phyloP scores from a whole-genome alignment of 768 basidiomycete species.

The Mycena chlorophos region DNA sequence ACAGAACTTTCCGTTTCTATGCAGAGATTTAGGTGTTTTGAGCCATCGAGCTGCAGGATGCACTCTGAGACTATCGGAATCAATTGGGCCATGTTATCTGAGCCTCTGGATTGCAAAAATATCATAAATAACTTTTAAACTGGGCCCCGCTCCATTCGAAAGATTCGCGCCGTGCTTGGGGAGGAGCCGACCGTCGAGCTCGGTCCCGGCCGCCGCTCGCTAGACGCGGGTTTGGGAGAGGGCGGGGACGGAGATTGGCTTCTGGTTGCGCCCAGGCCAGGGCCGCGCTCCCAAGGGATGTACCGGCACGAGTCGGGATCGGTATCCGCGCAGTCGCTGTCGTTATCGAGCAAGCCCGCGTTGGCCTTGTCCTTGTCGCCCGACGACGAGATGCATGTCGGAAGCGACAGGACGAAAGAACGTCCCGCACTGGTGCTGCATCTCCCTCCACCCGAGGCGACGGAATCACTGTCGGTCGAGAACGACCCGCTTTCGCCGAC shows the following conservation, averaged over 20 bases:
- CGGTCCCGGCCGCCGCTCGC: background rate
- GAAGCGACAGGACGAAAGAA: no score
- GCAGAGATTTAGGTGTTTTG: no score
- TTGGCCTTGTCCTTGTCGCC: no score
- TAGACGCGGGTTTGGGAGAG: no score
- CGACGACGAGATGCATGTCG: no score
- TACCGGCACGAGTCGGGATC: background rate
- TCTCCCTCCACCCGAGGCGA: background rate
- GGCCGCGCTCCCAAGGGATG: background rate
- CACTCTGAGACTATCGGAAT: no score
- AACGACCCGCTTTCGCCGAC: background rate
- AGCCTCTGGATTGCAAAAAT: no score
- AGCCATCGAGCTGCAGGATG: no score
- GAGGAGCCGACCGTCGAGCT: conserved; percentile 3
- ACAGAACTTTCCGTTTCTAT: background rate
- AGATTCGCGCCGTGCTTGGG: background rate
- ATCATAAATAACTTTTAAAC: no score
- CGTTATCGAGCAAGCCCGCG: background rate
- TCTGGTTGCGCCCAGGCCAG: no score
- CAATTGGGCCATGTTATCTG: no score
- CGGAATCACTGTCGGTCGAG: background rate
- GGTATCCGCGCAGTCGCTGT: background rate
- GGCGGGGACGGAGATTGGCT: no score
- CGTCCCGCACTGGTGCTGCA: background rate
- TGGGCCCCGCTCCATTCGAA: conserved; percentile 1